Evolutionary conservation across 257 asterid species (phyloP).

Genomic region (Thymus quinquecostatus): DNA sequence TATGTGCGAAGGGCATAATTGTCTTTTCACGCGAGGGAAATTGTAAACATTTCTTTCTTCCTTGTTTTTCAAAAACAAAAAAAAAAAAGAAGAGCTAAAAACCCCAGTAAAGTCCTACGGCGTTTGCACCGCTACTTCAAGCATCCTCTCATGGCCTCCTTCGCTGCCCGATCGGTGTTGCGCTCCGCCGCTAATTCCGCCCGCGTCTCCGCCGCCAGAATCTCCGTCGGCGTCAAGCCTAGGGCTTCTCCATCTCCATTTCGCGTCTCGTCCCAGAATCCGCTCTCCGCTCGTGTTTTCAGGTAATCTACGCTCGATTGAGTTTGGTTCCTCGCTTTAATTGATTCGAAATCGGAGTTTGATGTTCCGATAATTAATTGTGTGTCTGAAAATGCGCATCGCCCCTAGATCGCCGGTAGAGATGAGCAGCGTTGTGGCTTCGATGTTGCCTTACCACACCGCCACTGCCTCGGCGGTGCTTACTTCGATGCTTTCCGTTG

Average conservation of each 20-base stretch:
- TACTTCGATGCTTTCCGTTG: constrained; percentile 82
- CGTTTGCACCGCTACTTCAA: neutral
- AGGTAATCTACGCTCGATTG: constrained; percentile 43
- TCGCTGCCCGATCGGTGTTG: constrained; percentile 67
- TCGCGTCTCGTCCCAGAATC: constrained; percentile 59
- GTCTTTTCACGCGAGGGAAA: too few species aligned
- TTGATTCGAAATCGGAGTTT: neutral
- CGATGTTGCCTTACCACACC: constrained; percentile 92
- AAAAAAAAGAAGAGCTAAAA: constrained; percentile 18
- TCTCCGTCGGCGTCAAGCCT: constrained; percentile 52
- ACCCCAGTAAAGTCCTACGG: constrained; percentile 43
- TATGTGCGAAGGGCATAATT: too few species aligned
- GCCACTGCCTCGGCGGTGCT: constrained; percentile 90
- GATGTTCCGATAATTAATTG: constrained; percentile 1
- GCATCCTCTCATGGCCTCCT: constrained; percentile 41
- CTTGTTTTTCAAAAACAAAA: too few species aligned
- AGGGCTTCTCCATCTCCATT: constrained; percentile 57
- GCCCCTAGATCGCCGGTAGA: constrained; percentile 71
- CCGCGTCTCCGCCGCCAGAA: constrained; percentile 53
- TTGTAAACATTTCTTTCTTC: too few species aligned
- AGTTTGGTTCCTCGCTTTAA: neutral
- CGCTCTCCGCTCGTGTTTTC: constrained; percentile 75
- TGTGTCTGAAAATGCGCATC: constrained; percentile 2
- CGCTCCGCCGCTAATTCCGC: constrained; percentile 64
- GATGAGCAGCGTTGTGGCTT: constrained; percentile 63